phyloP scores from a whole-genome alignment of 345 rosid genomes.

The Linum lewisii region DNA sequence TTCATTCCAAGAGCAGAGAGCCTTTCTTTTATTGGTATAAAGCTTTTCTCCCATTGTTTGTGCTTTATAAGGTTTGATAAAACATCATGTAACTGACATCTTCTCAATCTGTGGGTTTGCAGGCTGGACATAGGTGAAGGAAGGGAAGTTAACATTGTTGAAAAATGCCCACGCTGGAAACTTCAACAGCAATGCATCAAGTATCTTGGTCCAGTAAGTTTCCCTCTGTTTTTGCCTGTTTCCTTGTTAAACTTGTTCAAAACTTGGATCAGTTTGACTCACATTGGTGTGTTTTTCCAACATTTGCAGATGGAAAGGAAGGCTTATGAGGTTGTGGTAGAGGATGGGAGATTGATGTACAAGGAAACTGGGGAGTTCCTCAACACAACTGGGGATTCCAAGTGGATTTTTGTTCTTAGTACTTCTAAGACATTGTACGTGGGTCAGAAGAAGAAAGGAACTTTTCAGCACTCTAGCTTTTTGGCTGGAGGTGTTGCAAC shows the following conservation, averaged over 20 bases:
- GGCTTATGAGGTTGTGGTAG: slow-evolving; percentile 64
- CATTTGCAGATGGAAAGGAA: slow-evolving; percentile 61
- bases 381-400: slow-evolving; percentile 42
- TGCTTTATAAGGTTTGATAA: too few relatives aligned
- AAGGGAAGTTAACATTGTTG: slow-evolving; percentile 61
- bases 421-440: slow-evolving; percentile 62
- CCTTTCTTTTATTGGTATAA: slow-evolving; percentile 98
- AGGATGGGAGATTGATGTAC: slow-evolving; percentile 57
- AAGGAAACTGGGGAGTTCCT: slow-evolving; percentile 57
- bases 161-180: slow-evolving; percentile 59
- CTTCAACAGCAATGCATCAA: slow-evolving; percentile 88
- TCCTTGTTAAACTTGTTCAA: neutral
- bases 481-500: slow-evolving; percentile 85
- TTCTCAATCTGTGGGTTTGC: slow-evolving; percentile 14
- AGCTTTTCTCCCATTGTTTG: slow-evolving; percentile 7
- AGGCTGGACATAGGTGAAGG: slow-evolving; percentile 99
- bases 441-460: slow-evolving; percentile 74
- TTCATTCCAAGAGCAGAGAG: slow-evolving; percentile 71
- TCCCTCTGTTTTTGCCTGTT: slow-evolving; percentile 5
- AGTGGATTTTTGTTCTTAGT: slow-evolving; percentile 94
- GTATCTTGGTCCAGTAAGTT: slow-evolving; percentile 84
- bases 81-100: slow-evolving; percentile 13
- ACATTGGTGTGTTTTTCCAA: slow-evolving; percentile 3
- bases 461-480: slow-evolving; percentile 89
- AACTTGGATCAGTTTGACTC: slow-evolving; percentile 3